phyloP scores from a whole-genome alignment of 495 filamentous ascomycete species.

The Viridothelium virens region DNA sequence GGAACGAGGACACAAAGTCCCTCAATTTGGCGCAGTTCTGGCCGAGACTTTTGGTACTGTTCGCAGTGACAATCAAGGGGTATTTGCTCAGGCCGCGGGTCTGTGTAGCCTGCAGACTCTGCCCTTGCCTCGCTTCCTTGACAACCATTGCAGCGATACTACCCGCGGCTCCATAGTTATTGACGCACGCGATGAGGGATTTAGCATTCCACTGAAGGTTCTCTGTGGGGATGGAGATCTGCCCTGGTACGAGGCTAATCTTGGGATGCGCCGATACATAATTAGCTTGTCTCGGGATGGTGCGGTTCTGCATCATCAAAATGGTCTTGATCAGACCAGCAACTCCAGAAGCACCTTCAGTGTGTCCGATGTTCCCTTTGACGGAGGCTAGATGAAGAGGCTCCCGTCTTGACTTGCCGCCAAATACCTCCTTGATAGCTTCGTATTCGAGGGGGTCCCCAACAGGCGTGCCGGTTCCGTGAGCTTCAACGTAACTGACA shows the following conservation, averaged over 20 bases:
- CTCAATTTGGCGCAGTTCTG: background rate
- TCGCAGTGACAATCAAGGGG: background rate
- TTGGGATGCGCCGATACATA: slow-evolving; percentile 25
- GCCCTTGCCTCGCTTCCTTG: background rate
- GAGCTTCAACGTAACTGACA: slow-evolving; percentile 34
- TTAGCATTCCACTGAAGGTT: background rate
- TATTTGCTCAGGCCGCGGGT: background rate
- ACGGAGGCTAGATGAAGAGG: slow-evolving; percentile 26
- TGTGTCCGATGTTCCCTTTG: slow-evolving; percentile 33
- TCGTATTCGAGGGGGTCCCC: slow-evolving; percentile 33
- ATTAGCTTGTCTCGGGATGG: slow-evolving; percentile 33
- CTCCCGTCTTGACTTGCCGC: slow-evolving; percentile 13
- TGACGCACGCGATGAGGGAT: background rate
- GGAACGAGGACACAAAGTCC: background rate
- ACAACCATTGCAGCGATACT: background rate
- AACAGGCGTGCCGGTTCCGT: slow-evolving; percentile 37
- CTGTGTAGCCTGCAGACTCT: background rate
- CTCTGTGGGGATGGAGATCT: background rate
- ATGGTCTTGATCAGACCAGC: slow-evolving; percentile 33
- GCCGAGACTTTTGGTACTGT: background rate
- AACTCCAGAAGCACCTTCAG: slow-evolving; percentile 32
- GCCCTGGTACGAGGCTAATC: background rate
- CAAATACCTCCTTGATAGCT: slow-evolving; percentile 28
- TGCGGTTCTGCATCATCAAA: slow-evolving; percentile 34
- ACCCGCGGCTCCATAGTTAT: background rate